phyloP scores from a whole-genome alignment of 495 filamentous ascomycete genomes.

The Penicillium bialowiezense region DNA sequence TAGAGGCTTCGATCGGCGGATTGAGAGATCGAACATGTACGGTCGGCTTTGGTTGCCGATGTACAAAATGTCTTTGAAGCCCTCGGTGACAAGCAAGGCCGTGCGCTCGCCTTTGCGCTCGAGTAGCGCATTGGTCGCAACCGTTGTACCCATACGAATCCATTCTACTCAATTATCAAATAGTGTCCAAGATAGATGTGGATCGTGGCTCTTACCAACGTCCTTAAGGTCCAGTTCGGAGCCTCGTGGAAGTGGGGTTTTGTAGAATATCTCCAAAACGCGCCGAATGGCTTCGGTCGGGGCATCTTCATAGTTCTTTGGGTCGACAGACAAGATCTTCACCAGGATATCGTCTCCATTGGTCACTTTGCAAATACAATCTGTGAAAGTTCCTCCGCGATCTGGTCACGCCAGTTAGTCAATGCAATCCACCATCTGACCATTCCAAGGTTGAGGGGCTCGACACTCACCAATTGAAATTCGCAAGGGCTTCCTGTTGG shows the following conservation, averaged over 20 bases:
- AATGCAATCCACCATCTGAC: not conserved
- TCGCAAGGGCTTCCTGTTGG: conserved; percentile 6
- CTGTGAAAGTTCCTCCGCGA: conserved; percentile 24
- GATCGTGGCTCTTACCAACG: not conserved
- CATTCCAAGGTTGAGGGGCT: not conserved
- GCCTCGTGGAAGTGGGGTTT: conserved; percentile 6
- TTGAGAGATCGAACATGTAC: conserved; percentile 16
- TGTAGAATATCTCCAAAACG: conserved; percentile 2
- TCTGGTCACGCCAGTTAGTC: conserved; percentile 7
- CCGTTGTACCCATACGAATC: conserved; percentile 19
- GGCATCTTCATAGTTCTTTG: conserved; percentile 14
- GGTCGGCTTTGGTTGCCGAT: conserved; percentile 21
- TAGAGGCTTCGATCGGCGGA: conserved; percentile 9
- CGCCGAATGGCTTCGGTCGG: conserved; percentile 14
- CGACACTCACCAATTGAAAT: conserved; percentile 7
- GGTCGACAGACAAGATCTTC: conserved; percentile 14
- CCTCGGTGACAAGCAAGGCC: conserved; percentile 14
- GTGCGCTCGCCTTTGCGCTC: conserved; percentile 17
- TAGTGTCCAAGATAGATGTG: not conserved
- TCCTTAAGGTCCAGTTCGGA: conserved; percentile 8
- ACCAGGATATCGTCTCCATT: conserved; percentile 8
- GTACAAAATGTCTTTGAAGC: conserved; percentile 15
- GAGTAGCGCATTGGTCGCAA: conserved; percentile 21
- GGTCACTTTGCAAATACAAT: conserved; percentile 10
- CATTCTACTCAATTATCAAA: conserved; percentile 6